Base-by-base conservation (phyloP, 129 eudicot genomes). In the Flaveria robusta region DNA sequence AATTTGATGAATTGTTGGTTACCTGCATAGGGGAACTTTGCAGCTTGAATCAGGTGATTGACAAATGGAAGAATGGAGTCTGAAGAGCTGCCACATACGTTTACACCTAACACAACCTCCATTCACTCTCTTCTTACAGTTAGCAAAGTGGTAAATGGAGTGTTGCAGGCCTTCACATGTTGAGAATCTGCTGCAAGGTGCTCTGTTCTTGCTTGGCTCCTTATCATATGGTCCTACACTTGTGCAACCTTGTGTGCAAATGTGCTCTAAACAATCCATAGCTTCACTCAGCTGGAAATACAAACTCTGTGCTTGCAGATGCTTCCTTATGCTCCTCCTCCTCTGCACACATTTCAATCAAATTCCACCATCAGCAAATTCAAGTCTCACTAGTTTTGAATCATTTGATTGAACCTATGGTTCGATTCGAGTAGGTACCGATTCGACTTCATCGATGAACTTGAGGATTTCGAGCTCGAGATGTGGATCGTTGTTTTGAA, bases 21-120 rank as follows among this genome's bases (percentile, higher is more conserved):
- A 93, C 98, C 98, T 91, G 95, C 99, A 95, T 1, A 95, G 76
- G 47, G 99, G 99, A 70, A 95, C 97, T 80, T 70, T 86, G 88
- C 99, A 95, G 66, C 76, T 71, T 12, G 79, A 66, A 71, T 88
- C 96, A 47, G 92, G 81, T 34, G 82, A 85, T 6, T 91, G 92
- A 37, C 99, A 95, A 15, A 95, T 86, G 42, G 89, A 91, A 34
- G 99, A 88, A 70, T 95, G 99, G 56, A 95, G 84, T 59, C 81
- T 86, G 24, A 95, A 88, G 41, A 95, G 92, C 73, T 95, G 99
- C 99, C 99, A 95, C 92, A 89, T 89, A 1, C 99, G 85, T 79
- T 86, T 91, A 72, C 99, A 95, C 43, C 89, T 74, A 19, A 79
- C 74, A 75, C 99, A 95, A 9, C 99, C 99, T 19, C 95, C 99